Conservation (phyloP, 768 basidiomycete genomes). For the Termitomyces sp. region DNA sequence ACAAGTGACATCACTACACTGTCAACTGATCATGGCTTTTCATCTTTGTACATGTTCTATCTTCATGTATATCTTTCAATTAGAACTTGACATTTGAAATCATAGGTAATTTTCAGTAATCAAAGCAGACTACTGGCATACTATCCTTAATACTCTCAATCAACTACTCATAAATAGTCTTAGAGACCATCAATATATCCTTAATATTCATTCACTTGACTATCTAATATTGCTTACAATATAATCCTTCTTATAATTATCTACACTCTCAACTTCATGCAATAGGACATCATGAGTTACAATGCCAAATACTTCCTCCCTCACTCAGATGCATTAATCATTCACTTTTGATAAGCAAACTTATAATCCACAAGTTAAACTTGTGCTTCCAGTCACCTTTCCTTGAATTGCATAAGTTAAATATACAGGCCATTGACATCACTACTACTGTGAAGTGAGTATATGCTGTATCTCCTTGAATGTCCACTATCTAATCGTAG, state of each 20-base stretch:
- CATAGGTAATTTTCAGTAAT: slow-evolving; percentile 36
- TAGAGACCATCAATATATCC: slow-evolving; percentile 18
- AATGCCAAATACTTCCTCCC: too few relatives aligned
- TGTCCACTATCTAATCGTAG: too few relatives aligned
- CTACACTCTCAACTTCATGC: too few relatives aligned
- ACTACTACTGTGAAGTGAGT: too few relatives aligned
- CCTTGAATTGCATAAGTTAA: too few relatives aligned
- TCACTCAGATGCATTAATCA: too few relatives aligned
- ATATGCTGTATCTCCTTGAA: too few relatives aligned
- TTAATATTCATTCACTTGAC: not conserved
- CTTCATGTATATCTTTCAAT: not conserved
- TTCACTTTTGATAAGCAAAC: too few relatives aligned
- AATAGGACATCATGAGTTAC: too few relatives aligned
- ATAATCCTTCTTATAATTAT: not conserved
- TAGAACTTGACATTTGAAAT: slow-evolving; percentile 4
- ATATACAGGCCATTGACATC: too few relatives aligned
- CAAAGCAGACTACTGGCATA: slow-evolving; percentile 28
- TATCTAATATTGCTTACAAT: not conserved
- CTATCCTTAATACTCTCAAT: slow-evolving; percentile 3
- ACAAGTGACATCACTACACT: slow-evolving; percentile 59
- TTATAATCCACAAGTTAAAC: too few relatives aligned
- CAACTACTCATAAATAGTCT: slow-evolving; percentile 3
- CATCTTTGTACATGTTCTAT: slow-evolving; percentile 37
- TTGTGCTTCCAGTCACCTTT: not conserved
- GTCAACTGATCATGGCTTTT: slow-evolving; percentile 45